These are phyloP conservation scores for Trametopsis cervina DNA, from an alignment of 768 basidiomycete species.

Conservation along the genomic window DNA sequence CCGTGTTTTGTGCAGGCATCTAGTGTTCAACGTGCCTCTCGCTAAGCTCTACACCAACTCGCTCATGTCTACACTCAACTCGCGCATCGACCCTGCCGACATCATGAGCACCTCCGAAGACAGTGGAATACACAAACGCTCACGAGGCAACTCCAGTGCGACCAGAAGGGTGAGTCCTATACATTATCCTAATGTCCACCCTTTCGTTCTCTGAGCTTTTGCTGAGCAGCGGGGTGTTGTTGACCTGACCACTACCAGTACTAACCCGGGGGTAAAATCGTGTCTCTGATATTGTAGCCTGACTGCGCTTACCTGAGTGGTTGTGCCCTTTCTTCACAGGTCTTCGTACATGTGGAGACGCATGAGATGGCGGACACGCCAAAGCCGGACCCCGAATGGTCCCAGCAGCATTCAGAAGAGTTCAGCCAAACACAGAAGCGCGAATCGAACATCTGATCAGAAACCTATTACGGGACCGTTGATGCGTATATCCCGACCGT, in stretches of 20 bases:
- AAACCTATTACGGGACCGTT: too few relatives aligned
- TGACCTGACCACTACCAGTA: background rate
- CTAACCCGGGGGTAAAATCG: background rate
- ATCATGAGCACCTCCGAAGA: constrained; percentile 4
- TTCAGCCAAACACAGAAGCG: too few relatives aligned
- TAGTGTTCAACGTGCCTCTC: constrained; percentile 32
- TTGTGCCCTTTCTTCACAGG: background rate
- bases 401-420: too few relatives aligned
- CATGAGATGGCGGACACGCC: constrained; percentile 11
- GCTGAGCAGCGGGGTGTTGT: background rate
- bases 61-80: constrained; percentile 30
- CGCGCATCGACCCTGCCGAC: constrained; percentile 22
- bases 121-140: constrained; percentile 5
- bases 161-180: constrained; percentile 6
- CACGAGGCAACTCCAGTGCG: constrained; percentile 7
- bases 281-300: background rate
- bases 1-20: constrained; percentile 21
- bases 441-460: too few relatives aligned
- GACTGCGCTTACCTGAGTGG: background rate
- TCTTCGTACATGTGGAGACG: constrained; percentile 12
- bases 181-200: background rate
- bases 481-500: too few relatives aligned
- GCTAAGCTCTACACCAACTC: constrained; percentile 37
- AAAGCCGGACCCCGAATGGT: constrained; percentile 10
- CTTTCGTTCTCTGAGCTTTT: background rate